Conservation (phyloP, 2,329 filamentous ascomycete species). For the Colletotrichum agaves region DNA sequence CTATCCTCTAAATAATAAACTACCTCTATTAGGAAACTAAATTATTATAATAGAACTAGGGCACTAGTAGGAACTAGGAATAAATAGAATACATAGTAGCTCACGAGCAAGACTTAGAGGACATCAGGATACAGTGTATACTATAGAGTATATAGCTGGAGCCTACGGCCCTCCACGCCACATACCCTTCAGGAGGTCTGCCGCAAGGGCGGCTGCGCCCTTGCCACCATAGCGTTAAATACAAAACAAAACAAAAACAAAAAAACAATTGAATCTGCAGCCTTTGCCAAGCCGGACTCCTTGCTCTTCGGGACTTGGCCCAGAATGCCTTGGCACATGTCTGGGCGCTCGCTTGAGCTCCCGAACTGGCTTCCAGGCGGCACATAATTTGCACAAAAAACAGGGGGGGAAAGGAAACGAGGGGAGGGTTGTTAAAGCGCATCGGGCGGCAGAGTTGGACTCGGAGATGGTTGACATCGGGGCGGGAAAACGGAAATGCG, state of each 20-base stretch:
- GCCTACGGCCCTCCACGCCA: conserved; percentile 3
- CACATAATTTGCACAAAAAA: not conserved
- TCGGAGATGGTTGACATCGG: not conserved
- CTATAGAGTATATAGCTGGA: not conserved
- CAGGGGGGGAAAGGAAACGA: too few relatives aligned
- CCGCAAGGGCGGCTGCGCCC: not conserved
- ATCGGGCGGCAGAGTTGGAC: not conserved
- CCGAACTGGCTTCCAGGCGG: not conserved
- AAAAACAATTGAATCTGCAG: too few relatives aligned
- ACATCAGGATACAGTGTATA: not conserved
- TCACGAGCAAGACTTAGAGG: not conserved
- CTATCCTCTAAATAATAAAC: not conserved
- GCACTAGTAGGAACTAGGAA: not conserved
- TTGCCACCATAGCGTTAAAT: conserved; percentile 14
- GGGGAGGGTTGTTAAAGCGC: too few relatives aligned
- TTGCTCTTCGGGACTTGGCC: not conserved
- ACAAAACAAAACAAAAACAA: not conserved
- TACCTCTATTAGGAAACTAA: not conserved
- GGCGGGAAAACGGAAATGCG: too few relatives aligned
- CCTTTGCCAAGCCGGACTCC: too few relatives aligned
- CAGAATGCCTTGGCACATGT: not conserved
- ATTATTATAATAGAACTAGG: not conserved
- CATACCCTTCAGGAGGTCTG: conserved; percentile 18
- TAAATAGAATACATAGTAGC: not conserved
- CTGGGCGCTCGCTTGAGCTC: not conserved